Percentiles rank a stretch among this genome's conserved stretches.
Evolutionary conservation across 164 flowering plant species (phyloP).

Genomic region (Chloranthus sessilifolius): DNA sequence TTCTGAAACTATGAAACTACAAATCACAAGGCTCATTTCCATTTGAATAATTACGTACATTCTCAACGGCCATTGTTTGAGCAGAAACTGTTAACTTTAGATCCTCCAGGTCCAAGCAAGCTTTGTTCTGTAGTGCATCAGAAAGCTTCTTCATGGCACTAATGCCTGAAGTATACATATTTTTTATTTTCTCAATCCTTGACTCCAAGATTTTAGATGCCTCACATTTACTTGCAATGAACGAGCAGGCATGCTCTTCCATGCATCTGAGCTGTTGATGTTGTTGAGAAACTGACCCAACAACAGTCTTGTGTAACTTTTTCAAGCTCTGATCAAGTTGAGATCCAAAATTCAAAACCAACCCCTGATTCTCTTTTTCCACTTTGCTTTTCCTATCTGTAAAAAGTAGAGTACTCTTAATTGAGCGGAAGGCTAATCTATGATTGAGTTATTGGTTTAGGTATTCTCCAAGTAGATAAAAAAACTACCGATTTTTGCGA

Average conservation of each 20-base stretch:
- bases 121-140: slow-evolving; percentile 31
- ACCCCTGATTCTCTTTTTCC: slow-evolving; percentile 61
- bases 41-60: slow-evolving; percentile 55
- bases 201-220: slow-evolving; percentile 52
- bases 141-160: slow-evolving; percentile 45
- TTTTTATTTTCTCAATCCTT: slow-evolving; percentile 42
- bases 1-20: not conserved
- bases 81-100: slow-evolving; percentile 36
- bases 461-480: no score
- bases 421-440: no score
- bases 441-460: not conserved
- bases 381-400: slow-evolving; percentile 58
- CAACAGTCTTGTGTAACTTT: slow-evolving; percentile 46
- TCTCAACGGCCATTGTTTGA: slow-evolving; percentile 45
- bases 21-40: not conserved
- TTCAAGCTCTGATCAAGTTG: slow-evolving; percentile 68
- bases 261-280: slow-evolving; percentile 63
- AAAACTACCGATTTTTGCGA: slow-evolving; percentile 49
- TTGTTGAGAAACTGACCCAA: slow-evolving; percentile 68
- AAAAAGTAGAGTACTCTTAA: slow-evolving; percentile 4
- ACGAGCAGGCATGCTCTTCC: slow-evolving; percentile 54
- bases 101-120: slow-evolving; percentile 51
- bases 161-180: slow-evolving; percentile 44
- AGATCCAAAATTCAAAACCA: slow-evolving; percentile 57
- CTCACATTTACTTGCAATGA: slow-evolving; percentile 69